Evolutionary conservation across 2,329 filamentous ascomycete species (phyloP).

Genomic region (Ophiocordyceps robertsii): DNA sequence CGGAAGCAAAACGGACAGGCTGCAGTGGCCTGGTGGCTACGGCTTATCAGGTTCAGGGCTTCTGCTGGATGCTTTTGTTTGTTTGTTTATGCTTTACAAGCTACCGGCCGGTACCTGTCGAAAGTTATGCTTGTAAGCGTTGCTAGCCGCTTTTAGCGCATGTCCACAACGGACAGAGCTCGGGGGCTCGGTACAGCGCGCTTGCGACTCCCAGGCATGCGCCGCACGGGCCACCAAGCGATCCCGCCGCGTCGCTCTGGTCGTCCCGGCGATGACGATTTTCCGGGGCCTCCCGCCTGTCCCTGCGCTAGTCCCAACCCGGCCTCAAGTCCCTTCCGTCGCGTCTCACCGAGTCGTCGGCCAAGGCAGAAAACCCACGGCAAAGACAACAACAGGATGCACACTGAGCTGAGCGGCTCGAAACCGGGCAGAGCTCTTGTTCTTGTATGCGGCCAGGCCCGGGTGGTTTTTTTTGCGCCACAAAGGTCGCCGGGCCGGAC

Average conservation of each 20-base stretch:
- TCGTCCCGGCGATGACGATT: slow-evolving; percentile 22
- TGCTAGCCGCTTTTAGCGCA: slow-evolving; percentile 5
- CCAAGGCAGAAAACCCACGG: not conserved
- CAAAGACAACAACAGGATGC: not conserved
- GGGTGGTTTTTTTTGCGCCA: too few relatives aligned
- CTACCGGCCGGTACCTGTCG: not conserved
- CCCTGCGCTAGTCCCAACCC: slow-evolving; percentile 4
- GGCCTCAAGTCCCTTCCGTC: slow-evolving; percentile 1
- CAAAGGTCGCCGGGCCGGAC: not conserved
- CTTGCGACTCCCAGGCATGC: slow-evolving; percentile 6
- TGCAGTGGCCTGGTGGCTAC: slow-evolving; percentile 1
- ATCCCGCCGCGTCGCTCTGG: slow-evolving; percentile 7
- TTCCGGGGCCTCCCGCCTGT: slow-evolving; percentile 5
- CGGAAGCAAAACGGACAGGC: not conserved
- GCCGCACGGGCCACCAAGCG: slow-evolving; percentile 10
- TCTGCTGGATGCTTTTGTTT: slow-evolving; percentile 13
- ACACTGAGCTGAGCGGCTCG: not conserved
- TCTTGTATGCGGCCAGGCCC: too few relatives aligned
- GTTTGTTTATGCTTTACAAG: slow-evolving; percentile 16
- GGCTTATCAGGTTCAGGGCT: slow-evolving; percentile 1
- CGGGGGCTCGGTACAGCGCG: not conserved
- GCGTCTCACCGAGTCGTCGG: slow-evolving; percentile 5
- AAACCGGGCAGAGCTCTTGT: not conserved
- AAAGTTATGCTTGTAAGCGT: slow-evolving; percentile 4
- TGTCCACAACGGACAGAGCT: not conserved